A percentile compares a stretch with the other conserved stretches of the same genome.
Conservation (phyloP, 768 basidiomycete species). For the Suillus subluteus region DNA sequence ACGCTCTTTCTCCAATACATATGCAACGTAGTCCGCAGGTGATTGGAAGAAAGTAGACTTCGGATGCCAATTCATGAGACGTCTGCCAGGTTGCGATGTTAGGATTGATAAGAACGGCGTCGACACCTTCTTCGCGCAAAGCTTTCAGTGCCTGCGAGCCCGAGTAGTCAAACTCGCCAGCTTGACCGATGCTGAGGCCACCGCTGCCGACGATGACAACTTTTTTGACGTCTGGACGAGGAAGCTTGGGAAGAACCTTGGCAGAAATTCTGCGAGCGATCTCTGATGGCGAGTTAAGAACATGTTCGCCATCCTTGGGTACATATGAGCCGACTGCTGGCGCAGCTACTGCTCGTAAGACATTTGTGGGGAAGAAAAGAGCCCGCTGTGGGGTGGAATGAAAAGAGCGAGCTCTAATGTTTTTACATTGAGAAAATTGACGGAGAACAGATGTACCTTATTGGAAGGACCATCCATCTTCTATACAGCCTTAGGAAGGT, state of each 20-base stretch:
- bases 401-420: slow-evolving; percentile 48
- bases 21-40: slow-evolving; percentile 98
- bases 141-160: slow-evolving; percentile 99
- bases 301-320: slow-evolving; percentile 67
- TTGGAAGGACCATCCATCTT: slow-evolving; percentile 3
- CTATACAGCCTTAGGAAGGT: background rate
- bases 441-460: slow-evolving; percentile 12
- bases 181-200: slow-evolving; percentile 96
- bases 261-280: slow-evolving; percentile 93
- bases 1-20: slow-evolving; percentile 96
- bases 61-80: slow-evolving; percentile 93
- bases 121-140: slow-evolving; percentile 91
- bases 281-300: slow-evolving; percentile 93
- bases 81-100: slow-evolving; percentile 99
- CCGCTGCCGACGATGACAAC: slow-evolving; percentile 97
- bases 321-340: slow-evolving; percentile 74
- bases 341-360: slow-evolving; percentile 68
- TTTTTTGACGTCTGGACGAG: slow-evolving; percentile 89
- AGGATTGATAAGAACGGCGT: slow-evolving; percentile 95
- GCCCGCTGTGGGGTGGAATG: slow-evolving; percentile 47
- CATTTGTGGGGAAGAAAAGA: slow-evolving; percentile 48
- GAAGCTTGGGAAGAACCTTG: slow-evolving; percentile 89
- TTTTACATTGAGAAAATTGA: slow-evolving; percentile 22
- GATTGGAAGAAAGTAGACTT: slow-evolving; percentile 97
- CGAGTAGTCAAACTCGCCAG: slow-evolving; percentile 99